Conservation (phyloP, 768 basidiomycete species). For the Polyporus arcularius region DNA sequence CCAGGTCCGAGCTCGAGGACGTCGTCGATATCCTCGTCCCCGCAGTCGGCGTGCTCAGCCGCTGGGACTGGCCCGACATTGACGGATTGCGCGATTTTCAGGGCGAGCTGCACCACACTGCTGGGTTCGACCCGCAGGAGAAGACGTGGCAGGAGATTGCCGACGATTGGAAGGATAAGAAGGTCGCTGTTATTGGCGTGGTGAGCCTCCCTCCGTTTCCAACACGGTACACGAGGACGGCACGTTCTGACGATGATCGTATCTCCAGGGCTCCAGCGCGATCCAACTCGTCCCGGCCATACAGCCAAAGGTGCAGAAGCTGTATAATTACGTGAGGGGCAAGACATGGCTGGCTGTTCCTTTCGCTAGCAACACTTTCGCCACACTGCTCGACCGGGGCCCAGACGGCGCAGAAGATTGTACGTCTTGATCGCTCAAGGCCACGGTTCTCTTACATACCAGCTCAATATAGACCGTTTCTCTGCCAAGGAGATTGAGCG, state of each 20-base stretch:
- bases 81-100: conserved; percentile 54
- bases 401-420: conserved; percentile 42
- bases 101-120: conserved; percentile 64
- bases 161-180: conserved; percentile 52
- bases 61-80: conserved; percentile 72
- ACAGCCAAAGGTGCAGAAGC: conserved; percentile 50
- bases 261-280: conserved; percentile 59
- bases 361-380: conserved; percentile 43
- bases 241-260: neutral
- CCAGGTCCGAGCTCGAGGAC: conserved; percentile 45
- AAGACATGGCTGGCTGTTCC: conserved; percentile 57
- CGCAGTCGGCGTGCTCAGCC: conserved; percentile 51
- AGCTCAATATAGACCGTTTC: neutral
- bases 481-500: conserved; percentile 49
- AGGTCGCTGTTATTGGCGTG: conserved; percentile 61
- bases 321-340: conserved; percentile 59
- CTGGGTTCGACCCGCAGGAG: conserved; percentile 49
- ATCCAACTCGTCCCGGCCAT: conserved; percentile 61
- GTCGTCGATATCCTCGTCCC: conserved; percentile 58
- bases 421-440: conserved; percentile 20
- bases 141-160: conserved; percentile 45
- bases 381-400: conserved; percentile 40
- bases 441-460: neutral
- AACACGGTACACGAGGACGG: neutral
- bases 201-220: conserved; percentile 36